A percentile compares a stretch with the other conserved stretches of the same genome.
Conservation (phyloP, 169 alveolate genomes). For the Plasmodium vinckei region DNA sequence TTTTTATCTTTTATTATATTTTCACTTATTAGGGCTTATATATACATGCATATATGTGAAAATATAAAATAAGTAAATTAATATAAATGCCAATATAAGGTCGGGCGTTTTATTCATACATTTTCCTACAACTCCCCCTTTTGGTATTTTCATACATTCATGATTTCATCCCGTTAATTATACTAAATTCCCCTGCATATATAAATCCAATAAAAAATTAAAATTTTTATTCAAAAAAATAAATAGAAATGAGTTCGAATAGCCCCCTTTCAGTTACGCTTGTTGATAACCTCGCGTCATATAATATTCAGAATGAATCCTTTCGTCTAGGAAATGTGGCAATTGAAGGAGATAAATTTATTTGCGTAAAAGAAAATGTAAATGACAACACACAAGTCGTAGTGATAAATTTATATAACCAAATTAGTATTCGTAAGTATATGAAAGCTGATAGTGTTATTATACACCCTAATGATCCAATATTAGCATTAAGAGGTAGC, state of each 20-base stretch:
- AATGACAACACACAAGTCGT: conserved; percentile 79
- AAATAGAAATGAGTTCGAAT: conserved; percentile 68
- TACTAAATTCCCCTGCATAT: too few relatives aligned
- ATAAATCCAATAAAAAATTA: too few relatives aligned
- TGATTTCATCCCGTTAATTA: too few relatives aligned
- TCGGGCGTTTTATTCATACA: too few relatives aligned
- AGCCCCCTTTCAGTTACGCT: conserved; percentile 79
- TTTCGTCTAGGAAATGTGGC: conserved; percentile 82
- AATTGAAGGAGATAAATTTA: conserved; percentile 78
- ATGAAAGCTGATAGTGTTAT: conserved; percentile 97
- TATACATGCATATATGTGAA: too few relatives aligned
- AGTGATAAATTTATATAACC: conserved; percentile 81
- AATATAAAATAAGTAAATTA: too few relatives aligned
- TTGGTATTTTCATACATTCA: too few relatives aligned
- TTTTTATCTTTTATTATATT: too few relatives aligned
- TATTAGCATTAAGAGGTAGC: conserved; percentile 95
- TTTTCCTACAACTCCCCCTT: too few relatives aligned
- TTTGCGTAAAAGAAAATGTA: conserved; percentile 81
- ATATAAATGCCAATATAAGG: too few relatives aligned
- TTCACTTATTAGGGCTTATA: too few relatives aligned
- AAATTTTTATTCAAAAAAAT: too few relatives aligned
- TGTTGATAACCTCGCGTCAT: conserved; percentile 79
- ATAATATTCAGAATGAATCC: conserved; percentile 77
- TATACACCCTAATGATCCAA: conserved; percentile 95
- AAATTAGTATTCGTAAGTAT: conserved; percentile 90